Percentiles rank a stretch among this genome's conserved stretches.
Conservation (phyloP, 306 rosid genomes). For the Macrotyloma uniflorum region DNA sequence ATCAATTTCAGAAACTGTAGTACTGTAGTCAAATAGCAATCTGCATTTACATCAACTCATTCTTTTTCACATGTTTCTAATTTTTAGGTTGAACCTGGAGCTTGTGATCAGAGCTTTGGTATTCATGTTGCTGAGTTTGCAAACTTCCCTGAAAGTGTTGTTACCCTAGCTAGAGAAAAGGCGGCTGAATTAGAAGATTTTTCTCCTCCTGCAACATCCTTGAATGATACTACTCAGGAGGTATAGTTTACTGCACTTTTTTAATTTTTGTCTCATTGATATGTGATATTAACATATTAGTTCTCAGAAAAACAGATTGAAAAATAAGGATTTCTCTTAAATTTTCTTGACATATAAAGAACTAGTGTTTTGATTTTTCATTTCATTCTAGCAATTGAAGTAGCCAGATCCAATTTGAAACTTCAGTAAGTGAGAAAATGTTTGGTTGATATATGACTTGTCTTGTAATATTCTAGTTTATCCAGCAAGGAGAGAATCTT, state of each 20-base stretch:
- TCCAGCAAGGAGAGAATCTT: constrained; percentile 18
- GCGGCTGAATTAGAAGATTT: constrained; percentile 98
- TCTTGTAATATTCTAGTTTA: background rate
- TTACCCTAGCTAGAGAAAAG: constrained; percentile 90
- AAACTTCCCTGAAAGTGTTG: constrained; percentile 89
- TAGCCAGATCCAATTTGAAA: background rate
- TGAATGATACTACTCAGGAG: constrained; percentile 51
- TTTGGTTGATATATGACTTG: constrained; percentile 10
- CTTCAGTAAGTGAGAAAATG: background rate
- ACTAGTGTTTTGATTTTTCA: background rate
- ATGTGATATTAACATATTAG: constrained; percentile 25
- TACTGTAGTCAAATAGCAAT: constrained; percentile 8
- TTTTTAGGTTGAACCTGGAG: constrained; percentile 93
- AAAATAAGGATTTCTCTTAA: constrained; percentile 2
- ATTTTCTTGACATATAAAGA: constrained; percentile 1
- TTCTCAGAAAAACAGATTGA: constrained; percentile 2
- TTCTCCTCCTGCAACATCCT: constrained; percentile 59
- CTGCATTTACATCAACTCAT: constrained; percentile 26
- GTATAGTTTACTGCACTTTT: constrained; percentile 38
- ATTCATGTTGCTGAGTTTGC: constrained; percentile 99
- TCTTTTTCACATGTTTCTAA: constrained; percentile 30
- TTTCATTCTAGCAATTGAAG: constrained; percentile 22
- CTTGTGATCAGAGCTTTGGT: constrained; percentile 99
- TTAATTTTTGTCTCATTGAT: constrained; percentile 7
- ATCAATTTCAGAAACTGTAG: constrained; percentile 15